Base-by-base conservation (phyloP, 352 stramenopile genomes). In the Phytopythium mirpurense region DNA sequence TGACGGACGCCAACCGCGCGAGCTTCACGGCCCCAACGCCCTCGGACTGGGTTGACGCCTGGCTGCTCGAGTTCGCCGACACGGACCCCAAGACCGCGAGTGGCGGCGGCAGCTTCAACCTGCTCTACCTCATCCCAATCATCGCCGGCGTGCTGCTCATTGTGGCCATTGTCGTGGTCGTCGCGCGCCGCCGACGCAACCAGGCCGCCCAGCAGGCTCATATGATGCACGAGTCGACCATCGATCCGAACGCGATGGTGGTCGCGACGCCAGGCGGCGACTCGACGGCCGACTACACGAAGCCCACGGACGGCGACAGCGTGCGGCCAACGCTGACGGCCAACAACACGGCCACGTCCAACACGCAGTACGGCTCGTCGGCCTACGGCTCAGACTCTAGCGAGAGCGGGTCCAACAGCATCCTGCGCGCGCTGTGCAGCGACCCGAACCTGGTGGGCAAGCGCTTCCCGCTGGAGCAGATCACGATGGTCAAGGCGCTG, bases 101-200 rank as follows among this genome's bases (percentile, higher is more conserved):
- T n/a, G 18, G 37, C 3, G 40, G 14, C 42, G 18, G 16, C 2
- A 19, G 57, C 23, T 76, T 76, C 54, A 51, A 76, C 38, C 24
- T 71, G 36, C 41, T 70, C 35, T 68, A 68, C 26, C 54, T 76
- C 8, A 63, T 73, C 56, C 58, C 61, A 38, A 71, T 73, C 52
- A 19, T 71, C 31, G 42, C 51, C 0, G 57, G 29, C 0, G 52
- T 57, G 2, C 16, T 60, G 2, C 31, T 73, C 6, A 34, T 70
- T 2, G 1, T 63, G 2, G 18, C 54, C 15, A 16, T 62, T 15
- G 31, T 61, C 0, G 32, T 46, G 1, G 70, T 49, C 38, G 24
- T 67, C 32, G 12, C 70, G 4, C 38, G 40, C 27, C 29, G 48
- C 16, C 35, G 27, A 1, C 60, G 41, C 50, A 14, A 27, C 41